phyloP scores from a whole-genome alignment of 2,329 filamentous ascomycete genomes.

The Fusarium concolor region DNA sequence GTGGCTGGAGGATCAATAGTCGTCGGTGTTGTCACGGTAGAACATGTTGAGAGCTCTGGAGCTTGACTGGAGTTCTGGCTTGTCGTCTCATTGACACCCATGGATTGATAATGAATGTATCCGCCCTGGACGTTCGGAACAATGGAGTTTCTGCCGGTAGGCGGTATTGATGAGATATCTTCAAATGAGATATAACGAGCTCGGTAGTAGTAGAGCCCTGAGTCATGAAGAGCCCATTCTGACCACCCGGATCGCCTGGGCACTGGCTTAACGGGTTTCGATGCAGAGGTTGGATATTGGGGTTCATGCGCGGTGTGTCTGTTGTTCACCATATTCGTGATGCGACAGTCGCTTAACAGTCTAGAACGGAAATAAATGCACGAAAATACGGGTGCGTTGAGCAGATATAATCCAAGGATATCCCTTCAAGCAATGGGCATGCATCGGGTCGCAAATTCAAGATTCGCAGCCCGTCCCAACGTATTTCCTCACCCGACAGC shows the following conservation, averaged over 20 bases:
- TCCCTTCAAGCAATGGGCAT: constrained; percentile 3
- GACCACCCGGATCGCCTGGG: constrained; percentile 27
- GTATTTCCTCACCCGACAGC: constrained; percentile 30
- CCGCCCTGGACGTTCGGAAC: constrained; percentile 30
- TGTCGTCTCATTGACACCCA: constrained; percentile 15
- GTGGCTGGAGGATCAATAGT: neutral
- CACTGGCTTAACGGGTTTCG: constrained; percentile 1
- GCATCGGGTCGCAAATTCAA: constrained; percentile 14
- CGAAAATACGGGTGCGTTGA: constrained; percentile 1
- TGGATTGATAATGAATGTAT: constrained; percentile 43
- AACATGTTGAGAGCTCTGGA: constrained; percentile 23
- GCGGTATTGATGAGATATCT: constrained; percentile 18
- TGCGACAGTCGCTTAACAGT: neutral
- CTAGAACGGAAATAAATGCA: neutral
- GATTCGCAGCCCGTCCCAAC: constrained; percentile 16
- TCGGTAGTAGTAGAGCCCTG: constrained; percentile 38
- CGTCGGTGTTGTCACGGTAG: constrained; percentile 20
- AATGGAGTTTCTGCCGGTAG: constrained; percentile 38
- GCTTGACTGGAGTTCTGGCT: neutral
- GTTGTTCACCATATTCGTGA: constrained; percentile 10
- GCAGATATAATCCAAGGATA: constrained; percentile 30
- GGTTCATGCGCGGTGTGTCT: constrained; percentile 5
- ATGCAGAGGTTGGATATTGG: constrained; percentile 12
- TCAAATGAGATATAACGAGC: constrained; percentile 39
- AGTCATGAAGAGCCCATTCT: constrained; percentile 31